Conservation (phyloP, 768 basidiomycete species). For the Suillus cothurnatus region DNA sequence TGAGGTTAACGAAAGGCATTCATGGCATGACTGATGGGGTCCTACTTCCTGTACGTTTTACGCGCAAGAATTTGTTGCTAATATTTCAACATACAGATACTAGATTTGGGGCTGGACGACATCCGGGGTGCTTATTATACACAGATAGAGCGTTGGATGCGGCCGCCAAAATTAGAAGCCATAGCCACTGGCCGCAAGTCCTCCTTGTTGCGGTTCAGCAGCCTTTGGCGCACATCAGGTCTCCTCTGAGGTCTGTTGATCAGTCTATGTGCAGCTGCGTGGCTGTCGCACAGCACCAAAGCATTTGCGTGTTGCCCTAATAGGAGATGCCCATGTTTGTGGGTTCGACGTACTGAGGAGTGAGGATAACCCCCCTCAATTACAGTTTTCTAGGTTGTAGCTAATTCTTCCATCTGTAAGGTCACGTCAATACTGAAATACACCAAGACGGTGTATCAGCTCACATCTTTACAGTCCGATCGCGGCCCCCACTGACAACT, state of each 20-base stretch:
- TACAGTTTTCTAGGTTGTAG: neutral
- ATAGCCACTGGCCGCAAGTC: neutral
- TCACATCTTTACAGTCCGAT: slow-evolving; percentile 91
- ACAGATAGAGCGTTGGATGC: no score
- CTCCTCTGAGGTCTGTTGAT: neutral
- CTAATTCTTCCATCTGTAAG: slow-evolving; percentile 34
- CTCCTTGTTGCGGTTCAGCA: neutral
- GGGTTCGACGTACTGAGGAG: neutral
- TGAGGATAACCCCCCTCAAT: neutral
- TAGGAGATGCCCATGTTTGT: slow-evolving; percentile 30
- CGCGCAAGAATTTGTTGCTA: no score
- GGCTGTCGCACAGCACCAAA: neutral
- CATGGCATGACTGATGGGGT: no score
- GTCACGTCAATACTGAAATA: slow-evolving; percentile 4
- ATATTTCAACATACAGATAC: no score
- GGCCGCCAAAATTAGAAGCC: neutral
- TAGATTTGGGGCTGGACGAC: no score
- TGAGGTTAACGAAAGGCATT: no score
- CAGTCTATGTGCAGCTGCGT: neutral
- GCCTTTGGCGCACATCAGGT: neutral
- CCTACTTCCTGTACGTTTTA: no score
- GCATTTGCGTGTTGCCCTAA: neutral
- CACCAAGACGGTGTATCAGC: slow-evolving; percentile 27
- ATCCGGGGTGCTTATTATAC: no score
- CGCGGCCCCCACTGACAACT: slow-evolving; percentile 95